A percentile compares a stretch with the other conserved stretches of the same genome.
phyloP scores from a whole-genome alignment of 1,284 basidiomycete species.

The Cutaneotrichosporon sp. region DNA sequence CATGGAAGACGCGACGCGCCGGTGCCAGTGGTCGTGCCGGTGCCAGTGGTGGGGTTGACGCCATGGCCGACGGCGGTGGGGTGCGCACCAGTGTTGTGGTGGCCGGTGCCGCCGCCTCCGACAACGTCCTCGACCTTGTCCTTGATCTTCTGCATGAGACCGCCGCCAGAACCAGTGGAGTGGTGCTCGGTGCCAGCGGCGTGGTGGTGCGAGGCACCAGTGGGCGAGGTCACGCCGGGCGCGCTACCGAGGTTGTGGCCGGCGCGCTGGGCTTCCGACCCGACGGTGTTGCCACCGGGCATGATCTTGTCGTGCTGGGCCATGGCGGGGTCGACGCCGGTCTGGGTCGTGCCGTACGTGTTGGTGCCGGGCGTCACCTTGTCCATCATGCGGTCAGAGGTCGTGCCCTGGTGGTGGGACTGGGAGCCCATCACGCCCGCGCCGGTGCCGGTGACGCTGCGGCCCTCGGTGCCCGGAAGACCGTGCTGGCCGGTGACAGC shows the following conservation, averaged over 20 bases:
- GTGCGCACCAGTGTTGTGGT: background rate
- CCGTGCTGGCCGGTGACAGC: background rate
- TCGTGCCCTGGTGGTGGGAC: background rate
- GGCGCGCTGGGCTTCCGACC: too few species aligned
- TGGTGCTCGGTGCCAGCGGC: background rate
- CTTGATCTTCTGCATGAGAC: background rate
- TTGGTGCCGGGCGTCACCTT: background rate
- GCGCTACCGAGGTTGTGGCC: too few species aligned
- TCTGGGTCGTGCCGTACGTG: background rate
- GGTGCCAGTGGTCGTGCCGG: background rate
- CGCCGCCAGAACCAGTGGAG: background rate
- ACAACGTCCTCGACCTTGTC: background rate
- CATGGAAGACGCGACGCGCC: too few species aligned
- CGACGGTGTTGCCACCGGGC: too few species aligned
- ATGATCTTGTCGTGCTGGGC: too few species aligned
- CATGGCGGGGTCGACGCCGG: too few species aligned
- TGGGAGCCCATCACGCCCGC: background rate
- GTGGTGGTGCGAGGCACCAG: too few species aligned
- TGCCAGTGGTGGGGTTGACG: background rate
- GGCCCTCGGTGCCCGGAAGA: background rate
- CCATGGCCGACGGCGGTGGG: background rate
- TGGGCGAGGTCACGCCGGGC: background rate
- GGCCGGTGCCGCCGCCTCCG: background rate
- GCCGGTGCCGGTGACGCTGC: background rate
- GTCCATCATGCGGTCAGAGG: background rate